Conservation (phyloP, 78 protist species). For the Emiliania huxleyi region DNA sequence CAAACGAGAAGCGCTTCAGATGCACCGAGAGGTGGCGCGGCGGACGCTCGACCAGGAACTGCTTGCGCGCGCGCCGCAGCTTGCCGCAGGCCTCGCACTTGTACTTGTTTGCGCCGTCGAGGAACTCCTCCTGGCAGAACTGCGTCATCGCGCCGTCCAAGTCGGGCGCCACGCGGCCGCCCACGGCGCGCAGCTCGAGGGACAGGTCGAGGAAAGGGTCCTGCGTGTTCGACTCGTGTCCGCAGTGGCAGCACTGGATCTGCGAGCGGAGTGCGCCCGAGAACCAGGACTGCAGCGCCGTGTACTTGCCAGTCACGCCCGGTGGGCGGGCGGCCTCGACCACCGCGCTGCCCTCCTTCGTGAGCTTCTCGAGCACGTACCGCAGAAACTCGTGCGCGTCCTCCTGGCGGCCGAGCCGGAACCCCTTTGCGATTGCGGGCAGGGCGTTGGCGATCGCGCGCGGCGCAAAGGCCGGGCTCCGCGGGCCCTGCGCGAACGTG, state of each 20-base stretch:
- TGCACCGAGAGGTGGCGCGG: neutral
- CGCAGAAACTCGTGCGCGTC: constrained; percentile 70
- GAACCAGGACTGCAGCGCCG: neutral
- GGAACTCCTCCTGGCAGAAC: neutral
- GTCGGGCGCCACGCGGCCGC: neutral
- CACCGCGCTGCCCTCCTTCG: neutral
- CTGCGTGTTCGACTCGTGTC: neutral
- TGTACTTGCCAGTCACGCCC: neutral
- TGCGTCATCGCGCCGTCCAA: neutral
- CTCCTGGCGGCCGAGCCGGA: constrained; percentile 55
- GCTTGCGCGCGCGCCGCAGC: neutral
- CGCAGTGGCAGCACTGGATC: neutral
- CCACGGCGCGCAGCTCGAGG: neutral
- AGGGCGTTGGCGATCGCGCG: constrained; percentile 4
- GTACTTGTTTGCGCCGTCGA: neutral
- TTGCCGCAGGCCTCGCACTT: neutral
- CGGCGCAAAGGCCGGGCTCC: constrained; percentile 3
- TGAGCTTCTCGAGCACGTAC: neutral
- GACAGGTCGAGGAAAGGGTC: neutral
- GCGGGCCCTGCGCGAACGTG: neutral
- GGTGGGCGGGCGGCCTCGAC: neutral
- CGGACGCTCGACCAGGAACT: neutral
- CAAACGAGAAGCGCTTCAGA: neutral
- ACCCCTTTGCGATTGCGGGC: constrained; percentile 13
- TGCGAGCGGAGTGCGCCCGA: neutral